These are phyloP conservation scores for Filosporella fistucella DNA, from an alignment of 495 filamentous ascomycete species.

Conservation along the genomic window DNA sequence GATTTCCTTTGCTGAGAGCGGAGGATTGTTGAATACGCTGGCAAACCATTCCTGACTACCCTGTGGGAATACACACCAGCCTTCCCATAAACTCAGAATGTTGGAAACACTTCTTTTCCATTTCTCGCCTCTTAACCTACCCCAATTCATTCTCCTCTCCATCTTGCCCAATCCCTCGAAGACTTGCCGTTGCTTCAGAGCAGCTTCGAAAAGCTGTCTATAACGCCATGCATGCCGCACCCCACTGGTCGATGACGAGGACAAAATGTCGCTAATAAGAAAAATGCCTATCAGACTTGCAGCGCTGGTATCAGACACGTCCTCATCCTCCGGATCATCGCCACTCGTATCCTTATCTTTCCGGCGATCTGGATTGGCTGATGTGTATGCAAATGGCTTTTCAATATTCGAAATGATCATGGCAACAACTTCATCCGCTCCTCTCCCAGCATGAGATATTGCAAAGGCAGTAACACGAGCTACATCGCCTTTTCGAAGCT, in stretches of 20 bases:
- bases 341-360: slow-evolving; percentile 39
- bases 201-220: slow-evolving; percentile 76
- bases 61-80: slow-evolving; percentile 81
- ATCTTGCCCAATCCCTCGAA: slow-evolving; percentile 81
- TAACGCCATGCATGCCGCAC: slow-evolving; percentile 91
- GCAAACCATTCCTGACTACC: slow-evolving; percentile 70
- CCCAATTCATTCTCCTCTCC: slow-evolving; percentile 75
- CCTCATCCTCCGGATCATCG: slow-evolving; percentile 29
- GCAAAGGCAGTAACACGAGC: slow-evolving; percentile 85
- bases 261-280: slow-evolving; percentile 83
- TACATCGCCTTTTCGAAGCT: slow-evolving; percentile 79
- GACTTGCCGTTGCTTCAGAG: slow-evolving; percentile 61
- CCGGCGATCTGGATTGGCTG: slow-evolving; percentile 40
- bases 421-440: slow-evolving; percentile 84
- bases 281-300: slow-evolving; percentile 81
- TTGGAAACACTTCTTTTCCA: slow-evolving; percentile 79
- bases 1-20: slow-evolving; percentile 49
- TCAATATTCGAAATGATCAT: slow-evolving; percentile 80
- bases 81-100: slow-evolving; percentile 80
- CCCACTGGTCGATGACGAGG: slow-evolving; percentile 74
- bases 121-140: slow-evolving; percentile 78
- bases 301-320: slow-evolving; percentile 60
- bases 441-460: slow-evolving; percentile 72
- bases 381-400: slow-evolving; percentile 63
- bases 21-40: slow-evolving; percentile 69